Base-by-base conservation (phyloP, 2,329 filamentous ascomycete genomes). In the Madurella mycetomatis region DNA sequence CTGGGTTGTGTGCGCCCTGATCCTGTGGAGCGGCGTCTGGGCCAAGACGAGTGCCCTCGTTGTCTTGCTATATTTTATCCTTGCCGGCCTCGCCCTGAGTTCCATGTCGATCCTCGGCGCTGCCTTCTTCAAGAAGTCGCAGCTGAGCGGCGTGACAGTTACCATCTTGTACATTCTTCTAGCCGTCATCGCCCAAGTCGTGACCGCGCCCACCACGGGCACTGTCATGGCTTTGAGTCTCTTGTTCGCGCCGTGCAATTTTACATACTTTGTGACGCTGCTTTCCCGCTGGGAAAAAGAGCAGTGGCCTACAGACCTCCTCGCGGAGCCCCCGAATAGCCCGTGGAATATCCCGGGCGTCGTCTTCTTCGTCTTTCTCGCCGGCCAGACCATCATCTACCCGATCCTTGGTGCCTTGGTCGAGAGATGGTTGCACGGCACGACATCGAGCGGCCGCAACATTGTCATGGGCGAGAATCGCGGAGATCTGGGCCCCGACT, bases 171-270 rank as follows among this genome's bases (percentile, higher is more conserved):
- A 83, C 12, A 79, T 95, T 25, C 72, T 95, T 2, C 76, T 96
- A 1, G 91, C 87, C 15, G 88, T 96, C 62, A 75, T 96, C 18
- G 86, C 90, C 0, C 92, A 96, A 69, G 83, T 90, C 15, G 74
- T 89, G 16, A 83, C 80, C 0, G 77, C 76, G 1, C 82, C 83
- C 3, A 75, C 72, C 9, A 88, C 85, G 0, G 83, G 74, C 1
- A 78, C 83, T 1, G 87, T 92, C 2, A 78, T 81, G 5, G 73
- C 89, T 3, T 75, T 95, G 12, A 86, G 86, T 56, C 67, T 95
- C 13, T 70, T 96, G 0, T 96, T 96, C 66, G 82, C 90, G 0
- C 88, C 92, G 0, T 95, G 92, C 76, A 92, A 90, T 63, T 96
- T 90, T 66, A 87, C 92, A 13, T 91, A 86, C 67, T 94, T 92